A percentile compares a stretch with the other conserved stretches of the same genome.
Conservation (phyloP, 768 basidiomycete genomes). For the Trichaptum fuscoviolaceum region DNA sequence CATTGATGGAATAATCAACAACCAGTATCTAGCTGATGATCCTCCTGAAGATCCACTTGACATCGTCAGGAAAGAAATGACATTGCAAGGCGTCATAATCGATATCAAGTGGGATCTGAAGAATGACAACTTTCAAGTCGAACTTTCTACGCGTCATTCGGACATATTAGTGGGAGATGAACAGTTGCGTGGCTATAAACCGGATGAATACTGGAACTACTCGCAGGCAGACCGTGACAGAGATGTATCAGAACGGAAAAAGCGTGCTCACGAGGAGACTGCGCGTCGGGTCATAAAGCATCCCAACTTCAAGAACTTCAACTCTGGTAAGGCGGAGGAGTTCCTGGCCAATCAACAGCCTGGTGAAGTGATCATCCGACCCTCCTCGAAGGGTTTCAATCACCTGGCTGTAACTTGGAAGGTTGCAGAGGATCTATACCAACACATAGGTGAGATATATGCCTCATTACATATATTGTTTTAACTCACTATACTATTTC, state of each 20-base stretch:
- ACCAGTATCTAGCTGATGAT: constrained; percentile 53
- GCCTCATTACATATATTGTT: constrained; percentile 3
- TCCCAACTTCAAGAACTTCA: constrained; percentile 97
- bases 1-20: constrained; percentile 73
- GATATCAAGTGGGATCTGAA: constrained; percentile 59
- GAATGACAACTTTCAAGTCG: constrained; percentile 60
- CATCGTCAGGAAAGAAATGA: constrained; percentile 70
- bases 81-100: constrained; percentile 74
- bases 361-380: constrained; percentile 94
- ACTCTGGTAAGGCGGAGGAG: constrained; percentile 81
- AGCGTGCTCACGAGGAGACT: constrained; percentile 74
- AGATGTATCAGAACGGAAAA: constrained; percentile 75
- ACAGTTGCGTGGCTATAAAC: constrained; percentile 51
- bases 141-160: constrained; percentile 62
- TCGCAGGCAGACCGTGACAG: constrained; percentile 59
- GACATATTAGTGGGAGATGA: constrained; percentile 63
- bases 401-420: constrained; percentile 99
- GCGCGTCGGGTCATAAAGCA: constrained; percentile 90
- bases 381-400: constrained; percentile 88
- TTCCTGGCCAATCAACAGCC: constrained; percentile 86
- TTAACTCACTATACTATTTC: constrained; percentile 1
- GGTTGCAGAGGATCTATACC: constrained; percentile 91
- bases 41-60: constrained; percentile 34
- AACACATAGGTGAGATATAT: constrained; percentile 78
- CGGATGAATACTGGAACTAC: constrained; percentile 62